Percentiles rank a stretch among this genome's conserved stretches.
Conservation (phyloP, 768 basidiomycete genomes). For the Sporobolomyces roseus region DNA sequence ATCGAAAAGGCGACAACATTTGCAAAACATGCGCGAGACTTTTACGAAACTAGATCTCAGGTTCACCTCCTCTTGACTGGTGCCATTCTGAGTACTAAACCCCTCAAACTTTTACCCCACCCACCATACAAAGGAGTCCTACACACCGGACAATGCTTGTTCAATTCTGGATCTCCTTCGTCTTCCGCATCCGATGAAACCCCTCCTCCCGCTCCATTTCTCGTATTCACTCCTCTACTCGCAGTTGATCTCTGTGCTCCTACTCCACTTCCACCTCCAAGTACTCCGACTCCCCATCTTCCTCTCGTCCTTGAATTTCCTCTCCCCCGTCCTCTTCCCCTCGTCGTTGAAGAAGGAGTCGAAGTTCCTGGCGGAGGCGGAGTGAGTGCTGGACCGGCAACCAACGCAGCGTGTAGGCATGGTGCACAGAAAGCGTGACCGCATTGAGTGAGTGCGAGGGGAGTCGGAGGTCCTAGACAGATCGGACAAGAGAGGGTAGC, state of each 20-base stretch:
- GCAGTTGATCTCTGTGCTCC: neutral
- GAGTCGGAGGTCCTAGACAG: conserved; percentile 36
- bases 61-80: conserved; percentile 11
- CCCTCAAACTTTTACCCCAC: conserved; percentile 39
- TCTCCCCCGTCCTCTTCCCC: neutral
- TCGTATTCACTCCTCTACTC: conserved; percentile 3
- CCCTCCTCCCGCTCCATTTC: neutral
- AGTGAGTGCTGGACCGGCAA: conserved; percentile 33
- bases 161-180: conserved; percentile 29
- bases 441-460: conserved; percentile 39
- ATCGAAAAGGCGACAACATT: too few species aligned
- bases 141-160: conserved; percentile 41
- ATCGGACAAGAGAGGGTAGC: conserved; percentile 39
- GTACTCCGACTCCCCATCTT: neutral
- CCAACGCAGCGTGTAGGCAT: conserved; percentile 39
- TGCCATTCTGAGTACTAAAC: conserved; percentile 36
- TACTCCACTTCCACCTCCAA: neutral
- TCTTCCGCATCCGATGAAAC: neutral
- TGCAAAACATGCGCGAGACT: neutral
- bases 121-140: conserved; percentile 36
- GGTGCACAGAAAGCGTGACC: conserved; percentile 42
- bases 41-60: neutral
- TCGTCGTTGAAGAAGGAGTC: neutral
- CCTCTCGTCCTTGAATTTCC: neutral
- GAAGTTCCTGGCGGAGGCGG: conserved; percentile 26